These are phyloP conservation scores for Rhodamnia rubescens DNA, from an alignment of 345 rosid genomes.

Conservation along the genomic window DNA sequence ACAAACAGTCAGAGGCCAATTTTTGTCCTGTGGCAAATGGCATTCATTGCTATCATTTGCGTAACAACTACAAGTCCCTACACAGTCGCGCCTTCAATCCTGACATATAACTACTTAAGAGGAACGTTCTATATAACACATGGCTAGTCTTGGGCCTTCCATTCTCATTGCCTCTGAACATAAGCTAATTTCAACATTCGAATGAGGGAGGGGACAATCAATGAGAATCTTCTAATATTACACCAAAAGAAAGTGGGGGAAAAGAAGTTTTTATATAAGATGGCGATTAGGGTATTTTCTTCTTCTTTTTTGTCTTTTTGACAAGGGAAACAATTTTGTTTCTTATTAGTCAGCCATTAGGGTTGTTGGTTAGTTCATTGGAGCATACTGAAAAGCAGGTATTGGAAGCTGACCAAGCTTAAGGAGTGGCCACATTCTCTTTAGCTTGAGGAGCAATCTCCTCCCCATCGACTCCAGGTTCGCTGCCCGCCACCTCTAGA, in stretches of 20 bases:
- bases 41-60: not conserved
- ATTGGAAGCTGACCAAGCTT: constrained; percentile 5
- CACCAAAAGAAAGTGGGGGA: not conserved
- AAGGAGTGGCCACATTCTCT: constrained; percentile 75
- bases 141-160: not conserved
- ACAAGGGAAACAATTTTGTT: not conserved
- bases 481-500: constrained; percentile 44
- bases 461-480: constrained; percentile 64
- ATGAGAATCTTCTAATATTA: not conserved
- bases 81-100: not conserved
- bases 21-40: not conserved
- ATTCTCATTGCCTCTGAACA: not conserved
- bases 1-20: not conserved
- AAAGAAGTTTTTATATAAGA: not conserved
- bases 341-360: not conserved
- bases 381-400: not conserved
- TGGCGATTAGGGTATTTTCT: not conserved
- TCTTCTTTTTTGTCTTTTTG: not conserved
- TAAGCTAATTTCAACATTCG: not conserved
- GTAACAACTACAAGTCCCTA: not conserved
- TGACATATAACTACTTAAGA: not conserved
- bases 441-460: constrained; percentile 87
- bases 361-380: not conserved
- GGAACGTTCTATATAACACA: not conserved
- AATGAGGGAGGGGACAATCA: not conserved